Conservation (phyloP, 2,329 filamentous ascomycete species). For the Penicillium griseofulvum region DNA sequence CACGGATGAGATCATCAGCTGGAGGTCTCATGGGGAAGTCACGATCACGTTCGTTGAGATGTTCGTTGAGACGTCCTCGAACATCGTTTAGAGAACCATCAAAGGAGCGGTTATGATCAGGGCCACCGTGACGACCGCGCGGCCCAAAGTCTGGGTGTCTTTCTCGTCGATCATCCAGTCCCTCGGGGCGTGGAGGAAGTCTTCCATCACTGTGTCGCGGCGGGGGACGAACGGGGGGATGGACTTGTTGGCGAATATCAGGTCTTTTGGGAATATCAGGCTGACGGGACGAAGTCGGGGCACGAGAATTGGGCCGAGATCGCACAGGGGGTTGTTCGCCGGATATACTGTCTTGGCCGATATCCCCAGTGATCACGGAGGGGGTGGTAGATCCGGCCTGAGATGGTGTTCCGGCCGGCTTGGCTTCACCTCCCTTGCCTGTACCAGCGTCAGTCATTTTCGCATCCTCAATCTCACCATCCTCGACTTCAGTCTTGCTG, state of each 20-base stretch:
- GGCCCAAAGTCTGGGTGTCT: constrained; percentile 38
- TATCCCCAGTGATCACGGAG: constrained; percentile 11
- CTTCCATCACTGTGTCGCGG: constrained; percentile 36
- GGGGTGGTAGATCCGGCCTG: constrained; percentile 9
- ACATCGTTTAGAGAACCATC: constrained; percentile 35
- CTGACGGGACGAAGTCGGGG: constrained; percentile 29
- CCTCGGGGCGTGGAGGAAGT: constrained; percentile 39
- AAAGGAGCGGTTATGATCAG: constrained; percentile 37
- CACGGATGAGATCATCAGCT: constrained; percentile 41
- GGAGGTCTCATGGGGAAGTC: constrained; percentile 34
- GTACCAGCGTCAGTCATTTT: constrained; percentile 39
- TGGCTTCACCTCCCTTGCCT: constrained; percentile 18
- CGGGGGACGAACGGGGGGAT: constrained; percentile 39
- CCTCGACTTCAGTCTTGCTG: constrained; percentile 42
- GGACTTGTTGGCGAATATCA: constrained; percentile 38
- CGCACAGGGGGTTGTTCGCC: constrained; percentile 17
- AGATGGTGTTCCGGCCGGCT: constrained; percentile 9
- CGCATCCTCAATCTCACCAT: constrained; percentile 48
- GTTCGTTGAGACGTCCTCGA: constrained; percentile 34
- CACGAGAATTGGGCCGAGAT: constrained; percentile 28
- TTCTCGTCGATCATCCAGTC: constrained; percentile 40
- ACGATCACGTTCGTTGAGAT: constrained; percentile 36
- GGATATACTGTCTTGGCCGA: constrained; percentile 1
- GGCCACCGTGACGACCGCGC: constrained; percentile 38
- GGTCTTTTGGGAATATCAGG: constrained; percentile 39